phyloP scores from a whole-genome alignment of 2,329 filamentous ascomycete genomes.

The Aureobasidium sp. region DNA sequence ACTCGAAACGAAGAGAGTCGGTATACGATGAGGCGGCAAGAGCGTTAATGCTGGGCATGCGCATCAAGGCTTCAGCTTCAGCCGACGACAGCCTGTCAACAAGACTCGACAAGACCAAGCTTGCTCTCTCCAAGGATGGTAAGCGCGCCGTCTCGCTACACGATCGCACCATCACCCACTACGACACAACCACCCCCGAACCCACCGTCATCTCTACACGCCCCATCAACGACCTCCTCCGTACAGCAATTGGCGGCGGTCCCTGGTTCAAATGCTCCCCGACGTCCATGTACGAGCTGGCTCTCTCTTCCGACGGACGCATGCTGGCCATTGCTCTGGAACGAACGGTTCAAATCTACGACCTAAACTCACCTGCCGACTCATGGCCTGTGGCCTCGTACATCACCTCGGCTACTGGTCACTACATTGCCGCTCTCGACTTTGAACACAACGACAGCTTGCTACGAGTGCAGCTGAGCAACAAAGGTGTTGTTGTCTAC shows the following conservation, averaged over 20 bases:
- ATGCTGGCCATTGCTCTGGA: slow-evolving; percentile 27
- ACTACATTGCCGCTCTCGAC: slow-evolving; percentile 26
- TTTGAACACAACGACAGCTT: slow-evolving; percentile 26
- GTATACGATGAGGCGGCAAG: slow-evolving; percentile 24
- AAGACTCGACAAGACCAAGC: slow-evolving; percentile 12
- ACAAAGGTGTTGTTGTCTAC: slow-evolving; percentile 27
- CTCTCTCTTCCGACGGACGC: slow-evolving; percentile 22
- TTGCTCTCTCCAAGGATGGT: slow-evolving; percentile 15
- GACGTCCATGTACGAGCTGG: slow-evolving; percentile 22
- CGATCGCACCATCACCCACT: slow-evolving; percentile 22
- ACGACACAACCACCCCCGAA: slow-evolving; percentile 19
- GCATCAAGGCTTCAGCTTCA: slow-evolving; percentile 15
- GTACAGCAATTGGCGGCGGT: slow-evolving; percentile 24
- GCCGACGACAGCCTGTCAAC: not conserved
- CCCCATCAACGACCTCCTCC: slow-evolving; percentile 23
- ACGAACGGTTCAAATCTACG: slow-evolving; percentile 26
- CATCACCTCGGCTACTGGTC: slow-evolving; percentile 23
- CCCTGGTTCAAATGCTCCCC: slow-evolving; percentile 25
- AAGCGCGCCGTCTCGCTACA: slow-evolving; percentile 21
- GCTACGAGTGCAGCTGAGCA: slow-evolving; percentile 24
- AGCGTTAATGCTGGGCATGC: slow-evolving; percentile 24
- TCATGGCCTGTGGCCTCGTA: slow-evolving; percentile 25
- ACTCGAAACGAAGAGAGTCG: slow-evolving; percentile 17
- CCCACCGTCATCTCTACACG: slow-evolving; percentile 18
- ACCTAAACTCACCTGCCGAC: slow-evolving; percentile 21